A percentile compares a stretch with the other conserved stretches of the same genome.
Conservation (phyloP, 257 asterid genomes). For the Henckelia pumila region DNA sequence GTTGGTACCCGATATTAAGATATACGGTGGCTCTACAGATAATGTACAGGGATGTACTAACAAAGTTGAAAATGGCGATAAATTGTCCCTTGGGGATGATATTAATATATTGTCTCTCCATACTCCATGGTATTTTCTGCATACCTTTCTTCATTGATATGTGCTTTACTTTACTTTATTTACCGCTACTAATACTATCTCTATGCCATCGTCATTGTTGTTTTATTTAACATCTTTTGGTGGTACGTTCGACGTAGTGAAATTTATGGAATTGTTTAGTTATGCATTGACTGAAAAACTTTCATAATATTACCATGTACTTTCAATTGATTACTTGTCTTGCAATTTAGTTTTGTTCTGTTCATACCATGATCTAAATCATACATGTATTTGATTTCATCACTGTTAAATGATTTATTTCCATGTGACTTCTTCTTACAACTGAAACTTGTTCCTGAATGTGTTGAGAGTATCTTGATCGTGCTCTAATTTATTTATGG, state of each 20-base stretch:
- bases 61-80: slow-evolving; percentile 81
- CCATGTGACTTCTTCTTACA: not conserved
- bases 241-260: not conserved
- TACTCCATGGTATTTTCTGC: slow-evolving; percentile 66
- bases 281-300: not conserved
- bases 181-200: not conserved
- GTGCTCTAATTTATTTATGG: not conserved
- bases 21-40: slow-evolving; percentile 82
- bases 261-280: not conserved
- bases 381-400: not conserved
- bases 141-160: not conserved
- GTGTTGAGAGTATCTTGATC: slow-evolving; percentile 14
- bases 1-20: slow-evolving; percentile 69
- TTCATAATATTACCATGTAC: not conserved
- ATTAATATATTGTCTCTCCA: slow-evolving; percentile 65
- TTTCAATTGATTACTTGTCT: no score
- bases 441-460: not conserved
- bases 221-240: not conserved
- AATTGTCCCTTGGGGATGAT: slow-evolving; percentile 63
- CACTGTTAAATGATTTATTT: not conserved
- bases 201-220: not conserved
- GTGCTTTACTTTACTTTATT: not conserved
- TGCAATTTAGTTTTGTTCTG: not conserved
- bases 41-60: slow-evolving; percentile 81
- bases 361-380: not conserved